A percentile compares a stretch with the other conserved stretches of the same genome.
Conservation (phyloP, 371 early-diverging fungal genomes). For the Apophysomyces ossiformis region DNA sequence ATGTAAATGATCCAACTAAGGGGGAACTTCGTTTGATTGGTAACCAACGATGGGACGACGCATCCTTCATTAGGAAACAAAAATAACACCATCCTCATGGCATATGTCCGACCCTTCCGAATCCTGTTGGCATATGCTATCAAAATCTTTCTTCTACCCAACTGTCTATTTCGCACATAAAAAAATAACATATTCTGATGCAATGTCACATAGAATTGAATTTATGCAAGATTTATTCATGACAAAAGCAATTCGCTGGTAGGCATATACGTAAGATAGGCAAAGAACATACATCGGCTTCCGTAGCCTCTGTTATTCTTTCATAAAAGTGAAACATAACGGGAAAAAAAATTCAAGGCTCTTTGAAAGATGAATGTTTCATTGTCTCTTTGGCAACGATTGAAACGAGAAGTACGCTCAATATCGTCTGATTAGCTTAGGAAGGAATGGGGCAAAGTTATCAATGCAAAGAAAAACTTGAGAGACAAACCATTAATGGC, state of each 20-base stretch:
- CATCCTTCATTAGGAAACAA: not conserved
- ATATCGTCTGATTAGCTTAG: not conserved
- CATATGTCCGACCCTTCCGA: too few species aligned
- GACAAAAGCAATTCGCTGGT: too few species aligned
- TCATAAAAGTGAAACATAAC: too few species aligned
- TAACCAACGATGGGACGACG: not conserved
- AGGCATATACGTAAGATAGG: too few species aligned
- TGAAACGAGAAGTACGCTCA: not conserved
- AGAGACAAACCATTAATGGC: not conserved
- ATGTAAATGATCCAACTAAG: not conserved
- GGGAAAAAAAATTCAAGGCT: not conserved
- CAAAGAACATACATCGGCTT: too few species aligned
- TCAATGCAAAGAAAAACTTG: not conserved
- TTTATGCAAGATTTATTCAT: not conserved
- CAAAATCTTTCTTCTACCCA: too few species aligned
- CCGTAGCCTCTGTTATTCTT: too few species aligned
- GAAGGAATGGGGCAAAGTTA: not conserved
- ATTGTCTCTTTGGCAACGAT: not conserved
- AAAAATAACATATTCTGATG: not conserved
- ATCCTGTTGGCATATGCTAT: too few species aligned
- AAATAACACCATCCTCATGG: not conserved
- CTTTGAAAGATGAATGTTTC: too few species aligned
- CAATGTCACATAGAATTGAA: not conserved
- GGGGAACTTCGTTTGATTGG: not conserved
- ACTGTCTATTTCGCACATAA: too few species aligned